Conservation (phyloP, 495 filamentous ascomycete species). For the Penicillium odoratum region DNA sequence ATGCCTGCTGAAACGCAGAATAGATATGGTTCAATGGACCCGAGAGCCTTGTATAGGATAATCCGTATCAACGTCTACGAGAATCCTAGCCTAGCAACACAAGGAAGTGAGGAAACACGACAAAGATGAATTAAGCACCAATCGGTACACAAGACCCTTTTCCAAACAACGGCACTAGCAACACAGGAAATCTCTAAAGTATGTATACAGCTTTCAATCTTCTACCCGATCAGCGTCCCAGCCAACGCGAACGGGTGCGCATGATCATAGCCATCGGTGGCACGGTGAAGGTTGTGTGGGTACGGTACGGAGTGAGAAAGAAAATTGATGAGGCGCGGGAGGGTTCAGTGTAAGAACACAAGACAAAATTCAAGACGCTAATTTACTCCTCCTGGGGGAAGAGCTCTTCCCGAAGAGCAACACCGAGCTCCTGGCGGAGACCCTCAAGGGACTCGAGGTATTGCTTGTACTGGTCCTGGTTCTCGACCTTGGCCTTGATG, state of each 20-base stretch:
- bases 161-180: slow-evolving; percentile 33
- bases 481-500: slow-evolving; percentile 99
- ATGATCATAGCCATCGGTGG: slow-evolving; percentile 16
- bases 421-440: slow-evolving; percentile 89
- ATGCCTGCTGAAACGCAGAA: background rate
- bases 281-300: slow-evolving; percentile 7
- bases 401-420: slow-evolving; percentile 88
- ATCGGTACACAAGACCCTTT: slow-evolving; percentile 26
- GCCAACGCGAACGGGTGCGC: slow-evolving; percentile 16
- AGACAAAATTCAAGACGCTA: slow-evolving; percentile 18
- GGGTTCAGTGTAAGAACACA: slow-evolving; percentile 7
- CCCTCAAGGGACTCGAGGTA: slow-evolving; percentile 92
- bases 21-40: background rate
- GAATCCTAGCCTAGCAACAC: background rate
- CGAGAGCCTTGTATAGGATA: background rate
- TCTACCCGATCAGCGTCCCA: slow-evolving; percentile 31
- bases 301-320: slow-evolving; percentile 19
- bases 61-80: background rate
- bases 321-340: slow-evolving; percentile 27
- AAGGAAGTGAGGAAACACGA: slow-evolving; percentile 13
- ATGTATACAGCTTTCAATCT: slow-evolving; percentile 53
- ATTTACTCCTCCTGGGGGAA: slow-evolving; percentile 75
- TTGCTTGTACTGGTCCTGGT: slow-evolving; percentile 94
- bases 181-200: slow-evolving; percentile 43
- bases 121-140: slow-evolving; percentile 34